Conservation (phyloP, 1,139 yeast genomes). For the Komagataea norvegica region DNA sequence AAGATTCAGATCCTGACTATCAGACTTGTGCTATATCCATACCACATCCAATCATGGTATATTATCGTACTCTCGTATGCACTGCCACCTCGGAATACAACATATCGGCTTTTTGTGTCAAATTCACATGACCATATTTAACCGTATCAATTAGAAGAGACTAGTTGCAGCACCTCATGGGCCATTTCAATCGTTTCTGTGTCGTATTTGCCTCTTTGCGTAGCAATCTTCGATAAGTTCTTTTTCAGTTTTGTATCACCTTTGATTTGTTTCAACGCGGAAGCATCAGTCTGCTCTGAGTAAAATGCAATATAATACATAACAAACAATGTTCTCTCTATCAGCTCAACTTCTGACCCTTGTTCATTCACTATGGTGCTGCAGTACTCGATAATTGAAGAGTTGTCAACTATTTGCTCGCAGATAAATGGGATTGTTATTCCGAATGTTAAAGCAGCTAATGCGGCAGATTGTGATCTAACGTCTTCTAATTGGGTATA, state of each 20-base stretch:
- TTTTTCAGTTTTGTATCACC: constrained; percentile 1
- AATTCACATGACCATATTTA: neutral
- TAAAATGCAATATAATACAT: constrained; percentile 25
- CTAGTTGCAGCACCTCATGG: constrained; percentile 9
- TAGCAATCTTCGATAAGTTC: constrained; percentile 8
- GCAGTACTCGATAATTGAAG: constrained; percentile 9
- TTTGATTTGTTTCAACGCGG: neutral
- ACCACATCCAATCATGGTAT: no score
- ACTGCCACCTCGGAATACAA: no score
- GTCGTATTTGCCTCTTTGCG: constrained; percentile 1
- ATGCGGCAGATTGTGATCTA: constrained; percentile 23
- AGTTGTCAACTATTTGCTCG: constrained; percentile 12
- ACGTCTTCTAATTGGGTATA: constrained; percentile 19
- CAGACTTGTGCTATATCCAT: no score
- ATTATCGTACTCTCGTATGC: no score
- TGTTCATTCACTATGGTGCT: constrained; percentile 13
- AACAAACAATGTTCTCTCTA: constrained; percentile 40
- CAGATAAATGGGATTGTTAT: constrained; percentile 20
- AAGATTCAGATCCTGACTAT: no score
- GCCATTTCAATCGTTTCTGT: constrained; percentile 16
- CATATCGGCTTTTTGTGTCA: neutral
- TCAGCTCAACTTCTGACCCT: constrained; percentile 11
- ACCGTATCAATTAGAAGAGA: constrained; percentile 1
- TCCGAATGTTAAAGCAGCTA: constrained; percentile 21
- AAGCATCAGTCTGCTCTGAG: constrained; percentile 8